phyloP scores from a whole-genome alignment of 306 rosid genomes.

The Rosa chinensis region DNA sequence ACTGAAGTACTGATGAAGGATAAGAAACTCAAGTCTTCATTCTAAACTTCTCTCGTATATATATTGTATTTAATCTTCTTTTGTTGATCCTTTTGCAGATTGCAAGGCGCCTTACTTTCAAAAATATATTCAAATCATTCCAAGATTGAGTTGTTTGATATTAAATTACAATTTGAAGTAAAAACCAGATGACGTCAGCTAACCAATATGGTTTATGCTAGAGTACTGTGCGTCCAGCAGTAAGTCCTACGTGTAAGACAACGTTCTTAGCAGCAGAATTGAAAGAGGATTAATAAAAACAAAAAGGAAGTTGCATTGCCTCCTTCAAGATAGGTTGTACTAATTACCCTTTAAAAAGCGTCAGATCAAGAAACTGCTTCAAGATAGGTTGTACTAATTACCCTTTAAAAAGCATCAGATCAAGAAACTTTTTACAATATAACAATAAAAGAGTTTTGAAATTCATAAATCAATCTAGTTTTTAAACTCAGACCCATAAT shows the following conservation, averaged over 20 bases:
- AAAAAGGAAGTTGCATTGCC: not conserved
- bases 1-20: too few relatives aligned
- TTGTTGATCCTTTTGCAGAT: not conserved
- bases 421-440: too few relatives aligned
- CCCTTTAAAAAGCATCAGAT: not conserved
- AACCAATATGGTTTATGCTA: not conserved
- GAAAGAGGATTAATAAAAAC: not conserved
- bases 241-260: conserved; percentile 19
- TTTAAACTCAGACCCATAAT: too few relatives aligned
- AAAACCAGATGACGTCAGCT: conserved; percentile 1
- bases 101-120: conserved; percentile 2
- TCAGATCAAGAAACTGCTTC: not conserved
- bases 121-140: not conserved
- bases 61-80: too few relatives aligned
- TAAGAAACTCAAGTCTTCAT: too few relatives aligned
- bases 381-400: not conserved
- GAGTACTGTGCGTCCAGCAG: conserved; percentile 10
- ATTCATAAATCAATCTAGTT: too few relatives aligned
- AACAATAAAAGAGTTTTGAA: too few relatives aligned
- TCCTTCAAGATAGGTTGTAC: not conserved
- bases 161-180: not conserved
- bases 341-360: not conserved
- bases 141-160: not conserved
- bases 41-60: too few relatives aligned
- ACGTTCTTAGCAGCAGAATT: not conserved